Evolutionary conservation across 176 grass and related monocot species (phyloP).

Genomic region (Oropetium thomaeum): DNA sequence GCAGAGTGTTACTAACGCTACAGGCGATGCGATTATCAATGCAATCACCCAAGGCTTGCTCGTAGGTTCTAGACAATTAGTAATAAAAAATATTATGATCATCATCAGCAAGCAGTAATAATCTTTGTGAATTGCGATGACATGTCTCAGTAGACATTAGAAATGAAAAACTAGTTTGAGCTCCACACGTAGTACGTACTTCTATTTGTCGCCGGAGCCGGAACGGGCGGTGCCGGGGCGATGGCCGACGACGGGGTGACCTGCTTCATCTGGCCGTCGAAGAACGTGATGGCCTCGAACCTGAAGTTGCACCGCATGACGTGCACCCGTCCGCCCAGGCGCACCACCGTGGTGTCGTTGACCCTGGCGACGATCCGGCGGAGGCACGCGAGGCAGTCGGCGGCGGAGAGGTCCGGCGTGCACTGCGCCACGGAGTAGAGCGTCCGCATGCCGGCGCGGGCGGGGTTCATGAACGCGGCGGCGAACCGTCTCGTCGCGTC

Average conservation of each 20-base stretch:
- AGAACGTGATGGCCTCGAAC: not conserved
- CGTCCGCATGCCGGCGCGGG: not conserved
- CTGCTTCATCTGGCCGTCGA: not conserved
- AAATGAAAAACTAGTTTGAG: not conserved
- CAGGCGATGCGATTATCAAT: not conserved
- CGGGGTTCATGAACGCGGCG: not conserved
- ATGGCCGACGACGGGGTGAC: not conserved
- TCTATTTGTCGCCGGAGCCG: not conserved
- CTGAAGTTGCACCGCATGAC: slow-evolving; percentile 16
- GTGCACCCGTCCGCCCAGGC: not conserved
- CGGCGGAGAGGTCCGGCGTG: slow-evolving; percentile 29
- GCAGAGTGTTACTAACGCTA: not conserved
- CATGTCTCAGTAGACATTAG: too few relatives aligned
- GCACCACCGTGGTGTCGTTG: slow-evolving; percentile 11
- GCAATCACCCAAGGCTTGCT: not conserved
- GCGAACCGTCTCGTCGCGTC: not conserved
- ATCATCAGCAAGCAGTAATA: not conserved
- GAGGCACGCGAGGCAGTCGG: slow-evolving; percentile 10
- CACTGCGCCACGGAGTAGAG: slow-evolving; percentile 33
- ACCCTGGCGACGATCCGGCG: slow-evolving; percentile 5
- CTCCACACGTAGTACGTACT: not conserved
- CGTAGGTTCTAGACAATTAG: not conserved
- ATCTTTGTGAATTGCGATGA: too few relatives aligned
- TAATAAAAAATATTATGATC: not conserved
- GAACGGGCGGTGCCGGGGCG: not conserved